Percentiles rank a stretch among this genome's conserved stretches.
Evolutionary conservation across 1,284 basidiomycete genomes (phyloP).

Genomic region (Stereum hirsutum): DNA sequence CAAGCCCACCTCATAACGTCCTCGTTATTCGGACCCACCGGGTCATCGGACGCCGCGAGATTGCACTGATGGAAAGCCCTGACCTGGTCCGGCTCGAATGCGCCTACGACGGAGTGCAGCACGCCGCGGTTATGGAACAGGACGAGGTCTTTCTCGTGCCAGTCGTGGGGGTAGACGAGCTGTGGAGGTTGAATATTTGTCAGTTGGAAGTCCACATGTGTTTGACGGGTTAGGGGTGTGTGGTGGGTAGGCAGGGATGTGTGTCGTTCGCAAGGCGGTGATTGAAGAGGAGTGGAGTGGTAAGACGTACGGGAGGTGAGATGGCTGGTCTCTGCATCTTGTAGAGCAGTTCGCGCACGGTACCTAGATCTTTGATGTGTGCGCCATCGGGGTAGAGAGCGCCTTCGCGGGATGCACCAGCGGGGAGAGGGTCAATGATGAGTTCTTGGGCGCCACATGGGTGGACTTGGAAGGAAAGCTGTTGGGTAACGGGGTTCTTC

Average conservation of each 20-base stretch:
- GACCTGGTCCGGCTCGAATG: conserved; percentile 61
- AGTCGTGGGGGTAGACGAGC: conserved; percentile 62
- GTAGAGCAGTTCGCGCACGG: conserved; percentile 69
- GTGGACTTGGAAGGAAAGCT: conserved; percentile 72
- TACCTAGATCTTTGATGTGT: conserved; percentile 56
- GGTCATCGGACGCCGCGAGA: conserved; percentile 67
- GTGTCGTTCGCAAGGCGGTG: background rate
- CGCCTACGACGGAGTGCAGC: conserved; percentile 71
- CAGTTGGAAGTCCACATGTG: too few species aligned
- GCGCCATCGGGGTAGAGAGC: conserved; percentile 72
- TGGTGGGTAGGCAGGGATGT: too few species aligned
- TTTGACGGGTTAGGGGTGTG: too few species aligned
- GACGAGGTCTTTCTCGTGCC: conserved; percentile 55
- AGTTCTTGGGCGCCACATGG: conserved; percentile 54
- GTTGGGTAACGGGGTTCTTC: conserved; percentile 79
- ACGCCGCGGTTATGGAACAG: conserved; percentile 74
- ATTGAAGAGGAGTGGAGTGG: background rate
- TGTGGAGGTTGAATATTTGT: conserved; percentile 12
- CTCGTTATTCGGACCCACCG: conserved; percentile 50
- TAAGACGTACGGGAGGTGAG: conserved; percentile 41
- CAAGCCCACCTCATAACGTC: conserved; percentile 58
- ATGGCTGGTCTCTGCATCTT: conserved; percentile 78
- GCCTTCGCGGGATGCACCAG: conserved; percentile 35
- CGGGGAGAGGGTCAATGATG: conserved; percentile 54
- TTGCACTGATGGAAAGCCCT: conserved; percentile 81